These are phyloP conservation scores for Ganoderma sinense DNA, from an alignment of 1,284 basidiomycete genomes.

Conservation along the genomic window DNA sequence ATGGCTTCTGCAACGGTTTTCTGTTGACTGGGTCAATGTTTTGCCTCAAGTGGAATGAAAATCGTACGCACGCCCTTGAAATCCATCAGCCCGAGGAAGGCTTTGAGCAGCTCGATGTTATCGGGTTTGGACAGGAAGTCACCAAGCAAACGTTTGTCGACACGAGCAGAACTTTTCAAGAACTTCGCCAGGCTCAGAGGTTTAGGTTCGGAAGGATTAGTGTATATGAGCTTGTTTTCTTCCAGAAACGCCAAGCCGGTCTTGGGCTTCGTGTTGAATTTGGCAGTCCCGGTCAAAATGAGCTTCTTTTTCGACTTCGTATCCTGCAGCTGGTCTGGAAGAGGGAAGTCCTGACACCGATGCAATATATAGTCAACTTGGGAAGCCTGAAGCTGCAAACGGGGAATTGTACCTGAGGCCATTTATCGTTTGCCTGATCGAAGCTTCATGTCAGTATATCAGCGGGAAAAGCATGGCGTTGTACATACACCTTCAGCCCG, in stretches of 20 bases:
- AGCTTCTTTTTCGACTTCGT: conserved; percentile 90
- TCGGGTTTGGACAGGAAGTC: conserved; percentile 95
- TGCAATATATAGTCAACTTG: not conserved
- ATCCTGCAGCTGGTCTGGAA: conserved; percentile 67
- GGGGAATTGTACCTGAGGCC: conserved; percentile 61
- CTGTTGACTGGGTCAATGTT: conserved; percentile 47
- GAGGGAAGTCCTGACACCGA: conserved; percentile 55
- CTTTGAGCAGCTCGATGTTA: conserved; percentile 85
- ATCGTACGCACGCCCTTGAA: conserved; percentile 76
- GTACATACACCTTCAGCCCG: conserved; percentile 75
- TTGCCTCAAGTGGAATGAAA: not conserved
- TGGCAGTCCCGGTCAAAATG: conserved; percentile 84
- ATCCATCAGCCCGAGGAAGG: conserved; percentile 91
- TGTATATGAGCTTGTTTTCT: conserved; percentile 86
- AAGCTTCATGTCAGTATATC: conserved; percentile 16
- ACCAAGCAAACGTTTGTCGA: conserved; percentile 95
- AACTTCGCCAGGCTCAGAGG: conserved; percentile 81
- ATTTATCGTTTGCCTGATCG: conserved; percentile 52
- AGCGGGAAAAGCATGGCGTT: conserved; percentile 16
- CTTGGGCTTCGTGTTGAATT: conserved; percentile 98
- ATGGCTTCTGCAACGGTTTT: conserved; percentile 96
- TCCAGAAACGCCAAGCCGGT: conserved; percentile 90
- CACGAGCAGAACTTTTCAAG: conserved; percentile 83
- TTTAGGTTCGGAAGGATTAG: conserved; percentile 64
- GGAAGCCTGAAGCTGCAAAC: not conserved